Evolutionary conservation across 257 asterid genomes (phyloP).

Genomic region (Orobanche coerulescens): DNA sequence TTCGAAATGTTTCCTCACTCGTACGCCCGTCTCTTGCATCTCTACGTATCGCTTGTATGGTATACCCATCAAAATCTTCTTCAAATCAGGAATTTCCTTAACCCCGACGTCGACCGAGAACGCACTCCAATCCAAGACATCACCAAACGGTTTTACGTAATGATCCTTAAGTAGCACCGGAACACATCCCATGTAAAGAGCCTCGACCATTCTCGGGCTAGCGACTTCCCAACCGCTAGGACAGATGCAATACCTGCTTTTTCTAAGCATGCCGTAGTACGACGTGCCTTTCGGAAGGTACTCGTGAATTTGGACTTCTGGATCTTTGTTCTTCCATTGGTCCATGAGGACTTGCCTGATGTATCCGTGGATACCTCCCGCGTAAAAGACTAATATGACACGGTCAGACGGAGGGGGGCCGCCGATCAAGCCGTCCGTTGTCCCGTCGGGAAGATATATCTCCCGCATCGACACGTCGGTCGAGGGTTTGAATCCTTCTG

Average conservation of each 20-base stretch:
- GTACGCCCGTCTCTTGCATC: slow-evolving; percentile 39
- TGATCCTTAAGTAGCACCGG: slow-evolving; percentile 49
- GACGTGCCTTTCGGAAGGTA: slow-evolving; percentile 35
- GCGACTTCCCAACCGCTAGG: slow-evolving; percentile 66
- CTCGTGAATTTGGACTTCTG: slow-evolving; percentile 36
- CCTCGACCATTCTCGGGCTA: slow-evolving; percentile 64
- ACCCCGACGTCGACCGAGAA: slow-evolving; percentile 33
- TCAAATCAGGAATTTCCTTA: slow-evolving; percentile 33
- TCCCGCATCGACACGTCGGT: slow-evolving; percentile 51
- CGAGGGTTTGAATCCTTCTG: slow-evolving; percentile 49
- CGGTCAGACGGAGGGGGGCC: slow-evolving; percentile 41
- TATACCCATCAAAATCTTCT: slow-evolving; percentile 39
- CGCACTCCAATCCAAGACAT: slow-evolving; percentile 44
- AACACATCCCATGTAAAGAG: slow-evolving; percentile 49
- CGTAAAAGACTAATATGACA: slow-evolving; percentile 38
- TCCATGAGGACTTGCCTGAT: slow-evolving; percentile 47
- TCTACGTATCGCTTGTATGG: slow-evolving; percentile 25
- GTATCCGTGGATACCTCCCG: slow-evolving; percentile 51
- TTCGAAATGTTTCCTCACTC: slow-evolving; percentile 44
- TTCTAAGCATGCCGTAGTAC: slow-evolving; percentile 44
- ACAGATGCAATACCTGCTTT: slow-evolving; percentile 54
- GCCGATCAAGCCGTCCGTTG: slow-evolving; percentile 43
- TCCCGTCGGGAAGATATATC: slow-evolving; percentile 46
- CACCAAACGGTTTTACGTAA: slow-evolving; percentile 44
- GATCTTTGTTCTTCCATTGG: slow-evolving; percentile 37